Evolutionary conservation across 352 stramenopile genomes (phyloP).

Genomic region (Phytophthora tubulina): DNA sequence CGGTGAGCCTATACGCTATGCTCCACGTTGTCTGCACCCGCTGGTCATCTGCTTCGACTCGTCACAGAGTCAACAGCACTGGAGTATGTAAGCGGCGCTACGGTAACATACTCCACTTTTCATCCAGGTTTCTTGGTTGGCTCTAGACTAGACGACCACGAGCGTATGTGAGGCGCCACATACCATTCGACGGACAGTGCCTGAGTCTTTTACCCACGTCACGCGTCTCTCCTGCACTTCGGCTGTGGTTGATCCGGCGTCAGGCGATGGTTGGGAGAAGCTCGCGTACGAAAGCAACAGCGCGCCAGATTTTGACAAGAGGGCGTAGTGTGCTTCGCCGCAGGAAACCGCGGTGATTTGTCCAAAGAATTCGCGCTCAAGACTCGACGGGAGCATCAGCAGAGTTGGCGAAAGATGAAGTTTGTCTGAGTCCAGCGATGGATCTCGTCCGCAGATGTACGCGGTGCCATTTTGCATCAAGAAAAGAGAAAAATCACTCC

Average conservation of each 20-base stretch:
- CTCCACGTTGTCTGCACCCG: too few species aligned
- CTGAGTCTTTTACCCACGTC: constrained; percentile 29
- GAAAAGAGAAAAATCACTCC: constrained; percentile 56
- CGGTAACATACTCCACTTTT: background rate
- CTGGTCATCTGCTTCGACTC: too few species aligned
- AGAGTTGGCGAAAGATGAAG: constrained; percentile 42
- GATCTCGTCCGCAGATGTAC: constrained; percentile 53
- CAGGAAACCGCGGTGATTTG: constrained; percentile 48
- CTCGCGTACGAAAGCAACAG: constrained; percentile 40
- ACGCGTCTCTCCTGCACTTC: constrained; percentile 34
- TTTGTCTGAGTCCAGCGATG: constrained; percentile 31
- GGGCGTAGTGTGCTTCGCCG: constrained; percentile 54
- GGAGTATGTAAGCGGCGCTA: too few species aligned
- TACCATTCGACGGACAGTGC: constrained; percentile 36
- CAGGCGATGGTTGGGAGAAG: constrained; percentile 17
- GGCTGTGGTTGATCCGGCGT: constrained; percentile 21
- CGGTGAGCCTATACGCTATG: too few species aligned
- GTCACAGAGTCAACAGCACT: too few species aligned
- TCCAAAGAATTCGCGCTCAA: constrained; percentile 34
- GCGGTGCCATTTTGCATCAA: constrained; percentile 38
- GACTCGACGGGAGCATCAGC: constrained; percentile 26
- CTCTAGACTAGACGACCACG: constrained; percentile 25
- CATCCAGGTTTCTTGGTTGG: background rate
- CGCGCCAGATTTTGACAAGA: constrained; percentile 41
- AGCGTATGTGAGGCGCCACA: constrained; percentile 58